Percentiles rank a stretch among this genome's conserved stretches.
These are phyloP conservation scores for Phytophthora pinifolia DNA, from an alignment of 352 stramenopile species.

Conservation along the genomic window DNA sequence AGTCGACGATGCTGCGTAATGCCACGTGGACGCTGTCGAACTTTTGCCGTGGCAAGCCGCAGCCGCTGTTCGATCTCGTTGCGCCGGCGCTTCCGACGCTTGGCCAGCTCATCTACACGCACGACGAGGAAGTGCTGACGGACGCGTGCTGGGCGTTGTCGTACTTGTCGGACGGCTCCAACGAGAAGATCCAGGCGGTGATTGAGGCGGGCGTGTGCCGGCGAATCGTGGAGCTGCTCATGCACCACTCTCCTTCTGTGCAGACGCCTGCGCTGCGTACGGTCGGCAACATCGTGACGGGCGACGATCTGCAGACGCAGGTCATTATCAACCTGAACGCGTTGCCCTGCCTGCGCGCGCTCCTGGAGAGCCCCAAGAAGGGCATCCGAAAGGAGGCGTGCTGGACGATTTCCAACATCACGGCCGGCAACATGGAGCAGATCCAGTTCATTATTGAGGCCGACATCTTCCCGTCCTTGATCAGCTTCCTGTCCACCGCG, in stretches of 20 bases:
- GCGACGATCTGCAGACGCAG: slow-evolving; percentile 99
- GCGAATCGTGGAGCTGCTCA: slow-evolving; percentile 95
- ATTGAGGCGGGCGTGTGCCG: slow-evolving; percentile 97
- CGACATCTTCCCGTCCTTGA: slow-evolving; percentile 97
- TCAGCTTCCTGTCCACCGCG: slow-evolving; percentile 94
- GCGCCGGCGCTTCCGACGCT: slow-evolving; percentile 94
- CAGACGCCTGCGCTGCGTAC: slow-evolving; percentile 84
- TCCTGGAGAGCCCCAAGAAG: slow-evolving; percentile 97
- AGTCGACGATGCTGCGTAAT: slow-evolving; percentile 98
- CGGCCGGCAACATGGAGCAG: slow-evolving; percentile 98
- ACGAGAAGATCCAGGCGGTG: slow-evolving; percentile 99
- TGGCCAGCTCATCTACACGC: slow-evolving; percentile 95
- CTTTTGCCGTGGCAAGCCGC: slow-evolving; percentile 94
- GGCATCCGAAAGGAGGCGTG: slow-evolving; percentile 99
- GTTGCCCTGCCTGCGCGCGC: slow-evolving; percentile 94
- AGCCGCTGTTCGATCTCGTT: slow-evolving; percentile 84
- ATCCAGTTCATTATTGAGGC: slow-evolving; percentile 98
- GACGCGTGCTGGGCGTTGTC: slow-evolving; percentile 99
- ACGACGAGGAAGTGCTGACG: slow-evolving; percentile 99
- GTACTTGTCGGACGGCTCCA: slow-evolving; percentile 98
- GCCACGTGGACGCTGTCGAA: slow-evolving; percentile 99
- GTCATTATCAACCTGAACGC: slow-evolving; percentile 98
- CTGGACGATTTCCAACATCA: slow-evolving; percentile 99
- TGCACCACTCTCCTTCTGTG: slow-evolving; percentile 80
- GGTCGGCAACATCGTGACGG: slow-evolving; percentile 99